These are phyloP conservation scores for Ulota crispa DNA, from an alignment of 225 moss, liverwort and hornwort species.

Conservation along the genomic window DNA sequence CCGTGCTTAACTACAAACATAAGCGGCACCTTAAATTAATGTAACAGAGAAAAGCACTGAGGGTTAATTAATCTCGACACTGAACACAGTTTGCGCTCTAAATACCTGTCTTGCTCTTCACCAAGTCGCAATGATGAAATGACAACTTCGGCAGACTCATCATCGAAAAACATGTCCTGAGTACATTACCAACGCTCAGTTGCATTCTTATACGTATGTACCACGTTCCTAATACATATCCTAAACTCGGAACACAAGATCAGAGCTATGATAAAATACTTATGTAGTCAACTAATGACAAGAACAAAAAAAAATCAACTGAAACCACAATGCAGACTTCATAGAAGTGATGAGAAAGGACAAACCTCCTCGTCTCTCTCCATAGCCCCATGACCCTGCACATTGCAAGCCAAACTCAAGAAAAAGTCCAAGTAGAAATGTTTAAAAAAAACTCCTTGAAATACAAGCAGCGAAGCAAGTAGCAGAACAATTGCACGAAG, in stretches of 20 bases:
- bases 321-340: not conserved
- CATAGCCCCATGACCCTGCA: constrained; percentile 81
- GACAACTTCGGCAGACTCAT: constrained; percentile 95
- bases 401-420: constrained; percentile 20
- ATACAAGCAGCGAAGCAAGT: not conserved
- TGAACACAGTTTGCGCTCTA: not conserved
- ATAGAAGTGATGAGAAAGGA: not conserved
- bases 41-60: not conserved
- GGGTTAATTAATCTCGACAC: not conserved
- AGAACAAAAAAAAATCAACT: not conserved
- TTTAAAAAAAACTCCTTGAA: not conserved
- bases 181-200: constrained; percentile 16
- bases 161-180: constrained; percentile 97
- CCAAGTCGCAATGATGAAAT: constrained; percentile 82
- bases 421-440: not conserved
- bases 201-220: not conserved
- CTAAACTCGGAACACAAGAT: not conserved
- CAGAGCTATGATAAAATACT: not conserved
- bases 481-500: not conserved
- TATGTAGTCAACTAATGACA: not conserved
- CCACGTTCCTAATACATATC: not conserved
- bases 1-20: not conserved
- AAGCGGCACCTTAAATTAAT: not conserved
- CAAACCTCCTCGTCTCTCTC: constrained; percentile 94
- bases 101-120: constrained; percentile 89